Evolutionary conservation across 352 stramenopile species (phyloP).

Genomic region (Phytopythium aichiense): DNA sequence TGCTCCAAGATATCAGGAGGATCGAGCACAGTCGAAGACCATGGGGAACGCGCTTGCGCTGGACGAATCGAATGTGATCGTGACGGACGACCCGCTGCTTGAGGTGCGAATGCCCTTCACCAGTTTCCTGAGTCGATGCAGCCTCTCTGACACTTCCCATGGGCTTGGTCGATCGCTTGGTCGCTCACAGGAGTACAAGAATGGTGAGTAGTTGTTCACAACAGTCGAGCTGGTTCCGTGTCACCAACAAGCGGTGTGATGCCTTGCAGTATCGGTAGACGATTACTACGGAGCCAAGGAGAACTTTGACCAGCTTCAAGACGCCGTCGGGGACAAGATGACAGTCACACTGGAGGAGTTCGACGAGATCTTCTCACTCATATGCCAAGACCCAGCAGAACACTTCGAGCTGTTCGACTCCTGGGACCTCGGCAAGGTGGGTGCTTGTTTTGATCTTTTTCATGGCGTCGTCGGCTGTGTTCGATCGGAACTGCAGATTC

Average conservation of each 20-base stretch:
- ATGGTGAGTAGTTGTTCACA: slow-evolving; percentile 7
- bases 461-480: not conserved
- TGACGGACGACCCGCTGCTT: slow-evolving; percentile 40
- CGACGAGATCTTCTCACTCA: slow-evolving; percentile 74
- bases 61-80: slow-evolving; percentile 24
- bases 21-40: not conserved
- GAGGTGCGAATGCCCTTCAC: slow-evolving; percentile 14
- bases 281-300: slow-evolving; percentile 50
- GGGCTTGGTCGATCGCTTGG: not conserved
- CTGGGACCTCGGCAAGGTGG: slow-evolving; percentile 52
- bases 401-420: slow-evolving; percentile 72
- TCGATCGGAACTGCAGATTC: not conserved
- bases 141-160: not conserved
- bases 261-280: slow-evolving; percentile 20
- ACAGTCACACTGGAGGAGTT: slow-evolving; percentile 68
- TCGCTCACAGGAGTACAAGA: slow-evolving; percentile 28
- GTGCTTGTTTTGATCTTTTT: not conserved
- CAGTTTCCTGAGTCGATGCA: not conserved
- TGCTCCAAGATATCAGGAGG: not conserved
- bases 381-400: slow-evolving; percentile 59
- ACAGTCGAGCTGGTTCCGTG: not conserved
- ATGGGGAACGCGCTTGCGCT: slow-evolving; percentile 48
- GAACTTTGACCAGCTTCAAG: slow-evolving; percentile 62
- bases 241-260: not conserved
- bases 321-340: slow-evolving; percentile 71